These are phyloP conservation scores for Colletotrichum sp. DNA, from an alignment of 2,329 filamentous ascomycete species.

Conservation along the genomic window DNA sequence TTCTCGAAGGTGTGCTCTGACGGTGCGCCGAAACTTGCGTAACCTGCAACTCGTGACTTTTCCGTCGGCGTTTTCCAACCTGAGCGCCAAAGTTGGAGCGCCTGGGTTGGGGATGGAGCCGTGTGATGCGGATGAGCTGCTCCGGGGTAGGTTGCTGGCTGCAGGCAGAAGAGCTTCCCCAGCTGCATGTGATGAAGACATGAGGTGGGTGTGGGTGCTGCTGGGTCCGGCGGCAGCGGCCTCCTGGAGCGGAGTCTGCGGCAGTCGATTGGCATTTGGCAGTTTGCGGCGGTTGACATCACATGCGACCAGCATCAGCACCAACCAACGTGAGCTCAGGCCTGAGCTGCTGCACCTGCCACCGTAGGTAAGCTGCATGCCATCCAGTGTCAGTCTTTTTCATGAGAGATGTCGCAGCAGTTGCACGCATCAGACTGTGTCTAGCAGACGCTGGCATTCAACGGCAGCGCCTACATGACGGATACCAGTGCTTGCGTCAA, in stretches of 20 bases:
- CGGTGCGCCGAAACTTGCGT: neutral
- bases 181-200: slow-evolving; percentile 16
- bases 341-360: neutral
- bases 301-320: neutral
- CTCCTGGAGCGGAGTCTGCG: neutral
- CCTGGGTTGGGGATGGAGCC: neutral
- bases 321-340: neutral
- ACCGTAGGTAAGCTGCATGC: neutral
- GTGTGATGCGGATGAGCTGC: neutral
- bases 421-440: neutral
- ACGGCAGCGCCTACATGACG: neutral
- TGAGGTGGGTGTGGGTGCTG: neutral
- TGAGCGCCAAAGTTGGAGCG: neutral
- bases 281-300: neutral
- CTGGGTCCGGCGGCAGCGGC: neutral
- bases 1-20: neutral
- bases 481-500: neutral
- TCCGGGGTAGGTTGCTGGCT: neutral
- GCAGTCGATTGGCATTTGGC: neutral
- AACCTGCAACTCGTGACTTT: neutral
- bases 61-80: neutral
- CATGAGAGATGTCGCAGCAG: neutral
- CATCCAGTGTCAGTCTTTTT: neutral
- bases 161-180: neutral
- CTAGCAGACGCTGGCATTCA: neutral